phyloP scores from a whole-genome alignment of 1,284 basidiomycete genomes.

The Irpex lacteus region DNA sequence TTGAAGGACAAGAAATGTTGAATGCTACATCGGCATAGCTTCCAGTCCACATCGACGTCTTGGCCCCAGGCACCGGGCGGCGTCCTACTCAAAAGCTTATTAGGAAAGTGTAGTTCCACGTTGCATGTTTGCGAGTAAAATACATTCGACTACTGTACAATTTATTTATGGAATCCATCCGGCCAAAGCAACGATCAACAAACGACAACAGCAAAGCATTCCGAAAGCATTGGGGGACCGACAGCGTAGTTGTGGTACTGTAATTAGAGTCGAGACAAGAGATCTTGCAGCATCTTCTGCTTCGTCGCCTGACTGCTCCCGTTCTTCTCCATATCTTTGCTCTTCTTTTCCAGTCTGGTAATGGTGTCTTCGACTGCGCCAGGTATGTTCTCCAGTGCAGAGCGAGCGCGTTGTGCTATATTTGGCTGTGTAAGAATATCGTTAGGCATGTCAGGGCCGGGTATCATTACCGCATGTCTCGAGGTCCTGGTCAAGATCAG shows the following conservation, averaged over 20 bases:
- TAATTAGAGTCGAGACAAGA: slow-evolving; percentile 26
- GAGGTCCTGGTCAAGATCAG: slow-evolving; percentile 38
- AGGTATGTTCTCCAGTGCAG: slow-evolving; percentile 37
- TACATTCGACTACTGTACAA: neutral
- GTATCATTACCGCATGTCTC: slow-evolving; percentile 40
- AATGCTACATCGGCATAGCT: neutral
- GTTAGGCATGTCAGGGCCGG: slow-evolving; percentile 8
- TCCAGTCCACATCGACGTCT: neutral
- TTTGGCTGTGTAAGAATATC: neutral
- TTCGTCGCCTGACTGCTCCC: slow-evolving; percentile 28
- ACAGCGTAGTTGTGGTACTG: neutral
- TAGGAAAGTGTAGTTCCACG: no score
- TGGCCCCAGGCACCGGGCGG: neutral
- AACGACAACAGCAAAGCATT: neutral
- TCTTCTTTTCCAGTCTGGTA: slow-evolving; percentile 40
- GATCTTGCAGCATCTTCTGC: slow-evolving; percentile 34
- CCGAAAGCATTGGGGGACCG: neutral
- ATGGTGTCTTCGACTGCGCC: slow-evolving; percentile 43
- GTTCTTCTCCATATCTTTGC: slow-evolving; percentile 42
- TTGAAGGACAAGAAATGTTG: neutral
- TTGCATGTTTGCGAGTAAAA: neutral
- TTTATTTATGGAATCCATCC: neutral
- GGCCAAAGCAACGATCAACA: neutral
- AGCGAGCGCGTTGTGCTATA: slow-evolving; percentile 35
- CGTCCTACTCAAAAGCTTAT: neutral